Evolutionary conservation across 768 basidiomycete species (phyloP).

Genomic region (Aureoboletus auriporus): DNA sequence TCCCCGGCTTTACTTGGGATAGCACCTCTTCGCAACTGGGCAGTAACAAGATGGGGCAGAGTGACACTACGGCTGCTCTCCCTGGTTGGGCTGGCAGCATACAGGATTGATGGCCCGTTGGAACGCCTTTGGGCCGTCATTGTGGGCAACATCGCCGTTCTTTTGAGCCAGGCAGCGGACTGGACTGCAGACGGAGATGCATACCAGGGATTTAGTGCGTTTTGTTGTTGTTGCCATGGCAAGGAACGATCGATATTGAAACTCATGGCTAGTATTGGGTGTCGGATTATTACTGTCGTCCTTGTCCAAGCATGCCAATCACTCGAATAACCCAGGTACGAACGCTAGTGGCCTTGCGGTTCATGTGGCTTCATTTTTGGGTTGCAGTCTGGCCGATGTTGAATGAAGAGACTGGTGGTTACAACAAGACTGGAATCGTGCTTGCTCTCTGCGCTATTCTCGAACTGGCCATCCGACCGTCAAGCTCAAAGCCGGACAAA

Average conservation of each 20-base stretch:
- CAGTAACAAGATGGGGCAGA: conserved; percentile 45
- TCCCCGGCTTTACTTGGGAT: conserved; percentile 61
- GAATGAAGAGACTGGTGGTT: conserved; percentile 59
- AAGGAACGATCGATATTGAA: neutral
- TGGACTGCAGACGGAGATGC: conserved; percentile 45
- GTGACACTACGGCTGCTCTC: conserved; percentile 46
- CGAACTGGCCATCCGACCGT: conserved; percentile 48
- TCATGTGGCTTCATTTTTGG: conserved; percentile 3
- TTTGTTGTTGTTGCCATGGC: neutral
- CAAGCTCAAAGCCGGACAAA: conserved; percentile 6
- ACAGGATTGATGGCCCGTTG: conserved; percentile 45
- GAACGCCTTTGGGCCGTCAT: conserved; percentile 56
- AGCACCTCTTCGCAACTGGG: conserved; percentile 41
- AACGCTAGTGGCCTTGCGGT: neutral
- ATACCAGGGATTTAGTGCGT: conserved; percentile 51
- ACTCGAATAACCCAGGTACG: conserved; percentile 75
- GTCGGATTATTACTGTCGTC: conserved; percentile 65
- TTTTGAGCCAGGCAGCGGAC: conserved; percentile 48
- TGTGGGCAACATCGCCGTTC: conserved; percentile 45
- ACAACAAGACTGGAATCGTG: conserved; percentile 61
- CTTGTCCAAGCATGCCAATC: conserved; percentile 71
- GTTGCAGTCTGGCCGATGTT: conserved; percentile 74
- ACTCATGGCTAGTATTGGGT: conserved; percentile 47
- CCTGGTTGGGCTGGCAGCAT: conserved; percentile 52
- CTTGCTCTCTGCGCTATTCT: conserved; percentile 55